These are phyloP conservation scores for Xylaria sp. DNA, from an alignment of 2,329 filamentous ascomycete species.

Conservation along the genomic window DNA sequence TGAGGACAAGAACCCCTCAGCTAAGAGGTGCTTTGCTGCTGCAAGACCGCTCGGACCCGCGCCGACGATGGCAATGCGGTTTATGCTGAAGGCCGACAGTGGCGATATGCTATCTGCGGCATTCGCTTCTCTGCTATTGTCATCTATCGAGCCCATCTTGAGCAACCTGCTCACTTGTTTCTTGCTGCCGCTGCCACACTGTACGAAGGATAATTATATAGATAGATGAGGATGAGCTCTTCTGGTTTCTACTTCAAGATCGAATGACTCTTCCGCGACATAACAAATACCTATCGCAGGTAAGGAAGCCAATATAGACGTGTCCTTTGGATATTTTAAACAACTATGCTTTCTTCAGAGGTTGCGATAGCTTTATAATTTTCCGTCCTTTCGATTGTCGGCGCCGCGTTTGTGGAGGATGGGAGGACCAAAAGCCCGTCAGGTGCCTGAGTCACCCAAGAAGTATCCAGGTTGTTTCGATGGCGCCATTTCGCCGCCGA, in stretches of 20 bases:
- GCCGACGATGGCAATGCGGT: slow-evolving; percentile 80
- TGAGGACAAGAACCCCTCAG: slow-evolving; percentile 70
- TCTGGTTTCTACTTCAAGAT: background rate
- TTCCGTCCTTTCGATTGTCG: background rate
- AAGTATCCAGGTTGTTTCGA: slow-evolving; percentile 17
- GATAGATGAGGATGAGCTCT: background rate
- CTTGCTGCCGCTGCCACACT: background rate
- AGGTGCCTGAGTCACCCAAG: background rate
- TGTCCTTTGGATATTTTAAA: background rate
- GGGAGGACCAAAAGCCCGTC: background rate
- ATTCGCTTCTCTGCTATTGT: slow-evolving; percentile 13
- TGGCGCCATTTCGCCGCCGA: slow-evolving; percentile 25
- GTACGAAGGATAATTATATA: background rate
- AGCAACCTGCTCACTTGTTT: background rate
- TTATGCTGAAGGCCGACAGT: slow-evolving; percentile 59
- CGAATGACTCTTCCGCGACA: background rate
- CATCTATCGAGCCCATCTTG: slow-evolving; percentile 40
- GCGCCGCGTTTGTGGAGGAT: background rate
- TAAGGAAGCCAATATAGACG: background rate
- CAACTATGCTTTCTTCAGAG: background rate
- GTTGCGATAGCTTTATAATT: background rate
- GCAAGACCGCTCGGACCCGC: slow-evolving; percentile 84
- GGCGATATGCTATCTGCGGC: background rate
- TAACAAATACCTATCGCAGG: background rate
- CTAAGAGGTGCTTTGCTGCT: slow-evolving; percentile 82